phyloP scores from a whole-genome alignment of 768 basidiomycete species.

The Russula emetica region DNA sequence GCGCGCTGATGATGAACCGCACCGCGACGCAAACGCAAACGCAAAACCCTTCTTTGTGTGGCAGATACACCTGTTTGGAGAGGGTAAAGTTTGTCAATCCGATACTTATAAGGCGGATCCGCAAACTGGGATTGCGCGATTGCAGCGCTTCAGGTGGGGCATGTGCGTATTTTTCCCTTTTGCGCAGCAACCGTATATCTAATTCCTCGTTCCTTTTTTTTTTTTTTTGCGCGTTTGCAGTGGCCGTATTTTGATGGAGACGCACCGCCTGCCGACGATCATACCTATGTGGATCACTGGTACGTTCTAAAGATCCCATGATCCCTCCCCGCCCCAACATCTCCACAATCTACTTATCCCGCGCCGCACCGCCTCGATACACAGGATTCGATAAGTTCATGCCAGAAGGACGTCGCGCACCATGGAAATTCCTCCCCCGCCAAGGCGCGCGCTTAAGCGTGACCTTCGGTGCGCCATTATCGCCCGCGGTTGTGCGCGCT shows the following conservation, averaged over 20 bases:
- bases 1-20: no score
- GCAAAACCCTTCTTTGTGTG: background rate
- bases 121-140: conserved; percentile 40
- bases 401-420: conserved; percentile 78
- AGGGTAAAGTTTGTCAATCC: conserved; percentile 83
- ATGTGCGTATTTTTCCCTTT: conserved; percentile 52
- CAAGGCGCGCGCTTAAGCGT: conserved; percentile 61
- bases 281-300: conserved; percentile 95
- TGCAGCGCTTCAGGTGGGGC: conserved; percentile 93
- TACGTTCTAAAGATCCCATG: conserved; percentile 28
- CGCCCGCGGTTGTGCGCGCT: conserved; percentile 37
- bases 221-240: conserved; percentile 38
- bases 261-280: conserved; percentile 60
- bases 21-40: no score
- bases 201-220: no score
- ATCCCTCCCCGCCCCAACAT: background rate
- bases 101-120: conserved; percentile 41
- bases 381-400: conserved; percentile 82
- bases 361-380: background rate
- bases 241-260: conserved; percentile 77
- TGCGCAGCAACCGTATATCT: no score
- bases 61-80: conserved; percentile 89
- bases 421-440: conserved; percentile 67
- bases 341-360: no score
- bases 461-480: conserved; percentile 75